These are phyloP conservation scores for Hysterium pulicare DNA, from an alignment of 2,329 filamentous ascomycete genomes.

Conservation along the genomic window DNA sequence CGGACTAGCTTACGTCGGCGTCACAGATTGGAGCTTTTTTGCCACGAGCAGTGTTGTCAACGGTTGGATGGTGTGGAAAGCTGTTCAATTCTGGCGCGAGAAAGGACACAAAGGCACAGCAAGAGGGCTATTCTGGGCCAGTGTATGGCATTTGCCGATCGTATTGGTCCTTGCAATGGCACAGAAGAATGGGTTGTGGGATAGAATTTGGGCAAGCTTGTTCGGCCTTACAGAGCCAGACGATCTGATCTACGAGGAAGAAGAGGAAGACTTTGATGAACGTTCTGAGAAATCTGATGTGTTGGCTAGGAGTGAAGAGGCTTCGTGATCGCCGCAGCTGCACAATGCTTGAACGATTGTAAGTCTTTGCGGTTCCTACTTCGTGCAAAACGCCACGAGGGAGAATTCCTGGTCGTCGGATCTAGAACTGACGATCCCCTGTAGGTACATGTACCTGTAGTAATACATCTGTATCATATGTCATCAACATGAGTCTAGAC, in stretches of 20 bases:
- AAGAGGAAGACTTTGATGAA: slow-evolving; percentile 22
- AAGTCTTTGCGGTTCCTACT: not conserved
- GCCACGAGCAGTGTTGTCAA: slow-evolving; percentile 79
- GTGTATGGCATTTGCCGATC: slow-evolving; percentile 90
- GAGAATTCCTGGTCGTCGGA: slow-evolving; percentile 9
- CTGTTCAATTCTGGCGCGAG: slow-evolving; percentile 74
- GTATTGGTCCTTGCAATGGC: slow-evolving; percentile 85
- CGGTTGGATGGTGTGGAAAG: slow-evolving; percentile 77
- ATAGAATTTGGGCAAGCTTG: slow-evolving; percentile 28
- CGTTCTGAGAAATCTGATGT: slow-evolving; percentile 7
- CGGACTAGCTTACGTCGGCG: slow-evolving; percentile 70
- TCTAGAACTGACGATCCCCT: slow-evolving; percentile 13
- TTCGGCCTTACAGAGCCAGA: slow-evolving; percentile 30
- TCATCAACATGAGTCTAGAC: slow-evolving; percentile 22
- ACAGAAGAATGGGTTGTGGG: slow-evolving; percentile 76
- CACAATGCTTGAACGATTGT: not conserved
- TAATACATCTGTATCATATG: slow-evolving; percentile 24
- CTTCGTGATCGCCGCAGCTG: not conserved
- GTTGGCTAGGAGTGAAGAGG: slow-evolving; percentile 2
- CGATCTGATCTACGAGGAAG: slow-evolving; percentile 31
- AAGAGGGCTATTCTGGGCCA: slow-evolving; percentile 89
- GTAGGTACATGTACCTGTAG: slow-evolving; percentile 12
- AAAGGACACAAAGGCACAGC: slow-evolving; percentile 78
- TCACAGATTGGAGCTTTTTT: slow-evolving; percentile 84
- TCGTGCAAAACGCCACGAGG: not conserved